Percentiles rank a stretch among this genome's conserved stretches.
Conservation (phyloP, 441 rosid genomes). For the Pelargonium fulgidum region DNA sequence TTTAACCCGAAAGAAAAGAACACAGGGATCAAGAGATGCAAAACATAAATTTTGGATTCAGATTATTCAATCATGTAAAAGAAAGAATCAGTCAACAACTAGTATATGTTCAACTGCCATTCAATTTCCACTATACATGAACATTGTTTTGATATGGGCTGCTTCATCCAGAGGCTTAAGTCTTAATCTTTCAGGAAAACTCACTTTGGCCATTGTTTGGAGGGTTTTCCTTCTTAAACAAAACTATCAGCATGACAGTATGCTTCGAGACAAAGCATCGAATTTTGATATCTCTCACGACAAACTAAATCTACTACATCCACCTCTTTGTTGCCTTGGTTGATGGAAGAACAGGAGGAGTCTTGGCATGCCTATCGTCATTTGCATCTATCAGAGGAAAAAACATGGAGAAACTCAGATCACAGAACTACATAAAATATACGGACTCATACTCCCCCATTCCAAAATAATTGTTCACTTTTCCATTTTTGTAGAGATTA, state of each 20-base stretch:
- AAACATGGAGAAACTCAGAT: slow-evolving; percentile 5
- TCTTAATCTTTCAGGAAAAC: background rate
- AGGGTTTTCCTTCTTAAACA: background rate
- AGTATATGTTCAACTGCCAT: background rate
- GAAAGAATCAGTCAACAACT: background rate
- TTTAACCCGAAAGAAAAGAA: background rate
- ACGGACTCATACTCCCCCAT: too few relatives aligned
- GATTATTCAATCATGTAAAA: background rate
- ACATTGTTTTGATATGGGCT: background rate
- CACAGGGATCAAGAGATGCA: background rate
- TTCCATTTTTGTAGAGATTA: background rate
- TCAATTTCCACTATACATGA: background rate
- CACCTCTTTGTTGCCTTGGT: slow-evolving; percentile 34
- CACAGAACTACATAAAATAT: background rate
- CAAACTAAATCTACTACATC: slow-evolving; percentile 25
- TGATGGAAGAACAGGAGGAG: slow-evolving; percentile 54
- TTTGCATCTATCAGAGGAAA: slow-evolving; percentile 27
- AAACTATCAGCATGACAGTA: slow-evolving; percentile 3
- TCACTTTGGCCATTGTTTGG: background rate
- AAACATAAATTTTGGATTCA: background rate
- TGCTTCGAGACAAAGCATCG: slow-evolving; percentile 48
- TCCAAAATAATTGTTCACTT: too few relatives aligned
- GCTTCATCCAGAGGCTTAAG: background rate
- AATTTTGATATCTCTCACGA: background rate
- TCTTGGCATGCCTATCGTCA: slow-evolving; percentile 55